Percentiles rank a stretch among this genome's conserved stretches.
Conservation (phyloP, 768 basidiomycete genomes). For the Phylloporus sp. region DNA sequence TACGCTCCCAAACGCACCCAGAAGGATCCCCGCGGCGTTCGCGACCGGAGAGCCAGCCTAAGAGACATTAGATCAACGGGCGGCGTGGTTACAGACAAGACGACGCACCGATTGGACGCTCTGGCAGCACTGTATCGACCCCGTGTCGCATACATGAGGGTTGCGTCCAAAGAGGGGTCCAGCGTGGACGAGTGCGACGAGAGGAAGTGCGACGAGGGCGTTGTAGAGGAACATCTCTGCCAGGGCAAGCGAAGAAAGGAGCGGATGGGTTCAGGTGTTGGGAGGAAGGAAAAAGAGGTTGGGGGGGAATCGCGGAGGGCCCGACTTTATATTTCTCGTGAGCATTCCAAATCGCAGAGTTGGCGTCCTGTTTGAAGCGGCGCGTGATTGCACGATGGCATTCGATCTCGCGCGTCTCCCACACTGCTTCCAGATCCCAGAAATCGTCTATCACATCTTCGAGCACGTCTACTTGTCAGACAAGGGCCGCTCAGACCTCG, state of each 20-base stretch:
- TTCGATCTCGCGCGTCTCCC: background rate
- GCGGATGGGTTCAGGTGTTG: slow-evolving; percentile 16
- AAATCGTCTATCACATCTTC: slow-evolving; percentile 13
- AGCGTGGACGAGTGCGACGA: slow-evolving; percentile 16
- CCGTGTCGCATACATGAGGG: slow-evolving; percentile 19
- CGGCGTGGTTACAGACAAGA: background rate
- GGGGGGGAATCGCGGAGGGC: slow-evolving; percentile 1
- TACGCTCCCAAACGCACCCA: background rate
- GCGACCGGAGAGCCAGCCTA: slow-evolving; percentile 12
- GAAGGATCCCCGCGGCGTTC: background rate
- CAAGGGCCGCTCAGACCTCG: slow-evolving; percentile 11
- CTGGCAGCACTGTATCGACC: slow-evolving; percentile 20
- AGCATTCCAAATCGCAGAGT: slow-evolving; percentile 10
- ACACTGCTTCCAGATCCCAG: slow-evolving; percentile 17
- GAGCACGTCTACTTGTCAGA: slow-evolving; percentile 11
- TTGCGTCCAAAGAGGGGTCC: slow-evolving; percentile 24
- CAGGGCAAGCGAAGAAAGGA: slow-evolving; percentile 19
- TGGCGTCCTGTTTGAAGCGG: too few relatives aligned
- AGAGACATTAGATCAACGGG: slow-evolving; percentile 4
- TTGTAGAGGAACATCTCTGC: slow-evolving; percentile 13
- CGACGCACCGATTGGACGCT: slow-evolving; percentile 15
- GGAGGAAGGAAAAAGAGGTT: slow-evolving; percentile 6
- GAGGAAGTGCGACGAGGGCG: slow-evolving; percentile 13
- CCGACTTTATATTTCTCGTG: slow-evolving; percentile 17
- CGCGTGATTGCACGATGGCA: too few relatives aligned